Evolutionary conservation across 441 rosid genomes (phyloP), one percentile per base, ranked within the genome.

Genomic region (Heliophila coronopifolia): DNA sequence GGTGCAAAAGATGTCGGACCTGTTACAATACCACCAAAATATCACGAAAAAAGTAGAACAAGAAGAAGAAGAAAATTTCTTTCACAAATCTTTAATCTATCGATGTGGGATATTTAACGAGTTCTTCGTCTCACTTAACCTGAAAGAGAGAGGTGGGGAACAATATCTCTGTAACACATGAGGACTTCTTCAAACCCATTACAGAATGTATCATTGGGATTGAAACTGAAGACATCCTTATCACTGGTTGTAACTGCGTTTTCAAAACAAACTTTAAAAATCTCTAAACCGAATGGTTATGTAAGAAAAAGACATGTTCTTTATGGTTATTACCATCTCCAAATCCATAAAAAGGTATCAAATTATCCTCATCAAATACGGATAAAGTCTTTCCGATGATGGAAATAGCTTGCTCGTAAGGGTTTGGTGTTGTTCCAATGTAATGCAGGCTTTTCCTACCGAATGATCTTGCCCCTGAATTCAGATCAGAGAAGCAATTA

Each of bases 1-100:
- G 97, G 99, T 19, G 93, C 94, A 65, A 92, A 92, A 43, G 99
- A 92, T 31, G 97, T 92, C 2, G 99, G 97, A 51, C 96, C 99
- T 87, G 64, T 50, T 58, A 39, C 24, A 55, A 34, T 68, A 59
- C 30, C 16, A 0, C 3, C 0, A 13, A 35, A 51, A 7, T 1
- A 51, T 60, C 30, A 43, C 23, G 2, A 26, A 19, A 60, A 27
- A 34, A 7, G 19, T 27, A 5, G 4, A 51, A 16, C 17, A 41
- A 18, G 52, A 34, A 20, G 31, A 31, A 34, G 46, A 51, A 18
- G 6, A 26, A 51, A 41, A 50, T n/a, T n/a, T n/a, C n/a, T n/a
- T n/a, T n/a, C n/a, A n/a, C n/a, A n/a, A n/a, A n/a, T n/a, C n/a
- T n/a, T n/a, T n/a, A n/a, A n/a, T n/a, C n/a, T n/a, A n/a, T n/a